Evolutionary conservation across 2,329 filamentous ascomycete species (phyloP).

Genomic region (Metarhizium humberi): DNA sequence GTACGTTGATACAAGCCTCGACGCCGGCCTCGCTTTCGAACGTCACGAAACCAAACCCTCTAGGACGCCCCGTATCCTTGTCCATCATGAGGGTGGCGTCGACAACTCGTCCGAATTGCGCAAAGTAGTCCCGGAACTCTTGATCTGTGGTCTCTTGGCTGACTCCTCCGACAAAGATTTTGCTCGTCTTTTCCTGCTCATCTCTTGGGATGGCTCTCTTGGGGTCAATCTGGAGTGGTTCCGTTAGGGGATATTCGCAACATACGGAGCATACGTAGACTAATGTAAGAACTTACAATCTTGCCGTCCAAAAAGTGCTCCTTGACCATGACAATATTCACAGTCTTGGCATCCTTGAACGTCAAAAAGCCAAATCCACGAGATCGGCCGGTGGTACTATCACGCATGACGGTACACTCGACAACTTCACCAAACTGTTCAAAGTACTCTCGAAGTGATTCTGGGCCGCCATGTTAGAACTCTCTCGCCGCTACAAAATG

Average conservation of each 20-base stretch:
- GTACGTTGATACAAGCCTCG: slow-evolving; percentile 75
- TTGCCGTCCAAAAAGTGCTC: slow-evolving; percentile 97
- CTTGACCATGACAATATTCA: slow-evolving; percentile 99
- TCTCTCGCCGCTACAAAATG: neutral
- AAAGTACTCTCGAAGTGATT: slow-evolving; percentile 95
- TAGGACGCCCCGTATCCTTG: slow-evolving; percentile 93
- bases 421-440: slow-evolving; percentile 95
- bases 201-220: slow-evolving; percentile 96
- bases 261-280: neutral
- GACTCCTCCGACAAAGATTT: slow-evolving; percentile 97
- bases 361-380: slow-evolving; percentile 96
- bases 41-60: slow-evolving; percentile 96
- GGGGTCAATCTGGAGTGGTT: slow-evolving; percentile 69
- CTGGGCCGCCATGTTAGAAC: slow-evolving; percentile 35
- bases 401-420: slow-evolving; percentile 98
- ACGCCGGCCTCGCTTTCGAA: slow-evolving; percentile 95
- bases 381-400: slow-evolving; percentile 85
- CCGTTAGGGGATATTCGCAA: neutral
- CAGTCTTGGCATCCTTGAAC: slow-evolving; percentile 94
- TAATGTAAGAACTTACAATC: slow-evolving; percentile 58
- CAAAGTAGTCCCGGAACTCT: slow-evolving; percentile 95
- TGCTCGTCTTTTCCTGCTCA: slow-evolving; percentile 95
- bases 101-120: slow-evolving; percentile 89
- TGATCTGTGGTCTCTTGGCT: slow-evolving; percentile 95
- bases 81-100: slow-evolving; percentile 99